Evolutionary conservation across 1,139 yeast species (phyloP).

Genomic region (Geotrichum europaeum): DNA sequence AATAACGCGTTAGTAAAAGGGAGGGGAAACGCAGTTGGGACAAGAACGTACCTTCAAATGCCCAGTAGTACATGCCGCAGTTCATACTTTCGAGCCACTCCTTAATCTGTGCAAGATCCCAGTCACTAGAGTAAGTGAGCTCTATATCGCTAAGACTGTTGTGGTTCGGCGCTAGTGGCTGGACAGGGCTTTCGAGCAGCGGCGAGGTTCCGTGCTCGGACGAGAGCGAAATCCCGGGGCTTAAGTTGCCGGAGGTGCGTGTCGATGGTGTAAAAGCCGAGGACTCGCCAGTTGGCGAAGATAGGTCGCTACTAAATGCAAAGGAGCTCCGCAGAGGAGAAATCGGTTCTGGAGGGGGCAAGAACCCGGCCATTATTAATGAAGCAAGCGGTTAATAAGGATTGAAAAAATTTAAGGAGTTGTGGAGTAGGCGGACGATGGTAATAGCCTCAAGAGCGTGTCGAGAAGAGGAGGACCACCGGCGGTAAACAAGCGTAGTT

Average conservation of each 20-base stretch:
- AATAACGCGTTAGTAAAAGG: conserved; percentile 7
- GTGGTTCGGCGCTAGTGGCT: background rate
- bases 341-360: conserved; percentile 29
- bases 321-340: conserved; percentile 29
- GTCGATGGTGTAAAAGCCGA: conserved; percentile 10
- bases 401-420: background rate
- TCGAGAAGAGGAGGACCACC: background rate
- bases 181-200: conserved; percentile 11
- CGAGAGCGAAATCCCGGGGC: conserved; percentile 4
- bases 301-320: conserved; percentile 20
- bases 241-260: conserved; percentile 9
- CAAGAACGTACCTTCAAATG: conserved; percentile 22
- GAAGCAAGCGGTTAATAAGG: background rate
- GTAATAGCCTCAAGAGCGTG: background rate
- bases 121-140: conserved; percentile 16
- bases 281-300: conserved; percentile 2
- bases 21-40: background rate
- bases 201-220: conserved; percentile 12
- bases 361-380: conserved; percentile 24
- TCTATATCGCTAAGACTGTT: conserved; percentile 1
- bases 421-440: background rate
- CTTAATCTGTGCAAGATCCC: conserved; percentile 32
- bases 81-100: conserved; percentile 31
- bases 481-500: background rate
- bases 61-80: conserved; percentile 25